A percentile compares a stretch with the other conserved stretches of the same genome.
Evolutionary conservation across 345 rosid species (phyloP).

Genomic region (Rhodamnia argentea): DNA sequence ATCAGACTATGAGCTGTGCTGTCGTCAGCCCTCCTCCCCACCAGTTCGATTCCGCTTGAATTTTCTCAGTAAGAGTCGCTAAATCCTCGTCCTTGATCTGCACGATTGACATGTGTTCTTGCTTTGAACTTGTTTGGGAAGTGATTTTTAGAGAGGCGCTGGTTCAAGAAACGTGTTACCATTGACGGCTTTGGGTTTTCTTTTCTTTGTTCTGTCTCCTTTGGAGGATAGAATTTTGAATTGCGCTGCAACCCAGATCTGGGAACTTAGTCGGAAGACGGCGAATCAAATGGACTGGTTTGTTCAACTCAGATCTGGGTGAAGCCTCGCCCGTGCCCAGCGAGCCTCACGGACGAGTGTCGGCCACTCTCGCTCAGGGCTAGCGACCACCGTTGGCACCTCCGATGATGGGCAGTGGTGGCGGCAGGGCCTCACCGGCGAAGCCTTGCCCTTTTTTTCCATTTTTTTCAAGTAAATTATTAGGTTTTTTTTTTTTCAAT

Average conservation of each 20-base stretch:
- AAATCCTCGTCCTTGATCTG: neutral
- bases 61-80: neutral
- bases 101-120: neutral
- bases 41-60: neutral
- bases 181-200: neutral
- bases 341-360: too few relatives aligned
- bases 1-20: neutral
- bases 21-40: neutral
- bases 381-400: too few relatives aligned
- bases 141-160: neutral
- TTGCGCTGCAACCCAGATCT: neutral
- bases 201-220: neutral
- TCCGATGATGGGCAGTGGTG: too few relatives aligned
- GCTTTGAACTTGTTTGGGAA: neutral
- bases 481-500: too few relatives aligned
- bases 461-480: too few relatives aligned
- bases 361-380: too few relatives aligned
- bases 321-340: too few relatives aligned
- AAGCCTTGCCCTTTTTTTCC: too few relatives aligned
- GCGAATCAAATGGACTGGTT: slow-evolving; percentile 62
- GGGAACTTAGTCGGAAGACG: slow-evolving; percentile 18
- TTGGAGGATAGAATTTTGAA: neutral
- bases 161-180: neutral
- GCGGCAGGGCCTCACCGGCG: too few relatives aligned
- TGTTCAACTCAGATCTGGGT: too few relatives aligned